phyloP scores from a whole-genome alignment of 768 basidiomycete genomes.

The Tubosaeta sp. region DNA sequence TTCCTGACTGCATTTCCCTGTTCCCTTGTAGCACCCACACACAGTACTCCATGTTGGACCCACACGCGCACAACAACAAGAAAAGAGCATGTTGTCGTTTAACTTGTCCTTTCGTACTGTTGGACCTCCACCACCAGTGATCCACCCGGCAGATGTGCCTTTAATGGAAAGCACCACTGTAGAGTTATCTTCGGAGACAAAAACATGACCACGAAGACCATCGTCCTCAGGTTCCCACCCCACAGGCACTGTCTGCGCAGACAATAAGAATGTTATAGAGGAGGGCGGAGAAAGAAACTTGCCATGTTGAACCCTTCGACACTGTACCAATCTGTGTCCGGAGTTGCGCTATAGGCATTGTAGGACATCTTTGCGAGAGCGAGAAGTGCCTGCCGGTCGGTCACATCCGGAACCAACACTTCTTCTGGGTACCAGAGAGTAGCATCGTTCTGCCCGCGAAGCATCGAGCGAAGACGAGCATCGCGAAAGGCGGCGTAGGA shows the following conservation, averaged over 20 bases:
- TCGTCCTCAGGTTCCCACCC: slow-evolving; percentile 92
- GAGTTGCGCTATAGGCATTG: slow-evolving; percentile 67
- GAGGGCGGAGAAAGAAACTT: slow-evolving; percentile 13
- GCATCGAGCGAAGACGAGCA: slow-evolving; percentile 36
- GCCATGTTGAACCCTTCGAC: slow-evolving; percentile 63
- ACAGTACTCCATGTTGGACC: slow-evolving; percentile 92
- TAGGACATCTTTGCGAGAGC: slow-evolving; percentile 85
- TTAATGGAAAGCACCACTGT: slow-evolving; percentile 89
- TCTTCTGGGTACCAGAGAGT: slow-evolving; percentile 64
- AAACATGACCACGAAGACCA: slow-evolving; percentile 89
- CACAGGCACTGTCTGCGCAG: slow-evolving; percentile 58
- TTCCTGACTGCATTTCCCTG: slow-evolving; percentile 70
- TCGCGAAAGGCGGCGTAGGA: slow-evolving; percentile 34
- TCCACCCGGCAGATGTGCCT: slow-evolving; percentile 77
- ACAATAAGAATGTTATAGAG: not conserved
- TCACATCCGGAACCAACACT: slow-evolving; percentile 66
- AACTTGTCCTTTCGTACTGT: slow-evolving; percentile 86
- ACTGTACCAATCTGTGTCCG: slow-evolving; percentile 66
- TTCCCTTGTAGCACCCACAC: slow-evolving; percentile 78
- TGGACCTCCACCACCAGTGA: slow-evolving; percentile 72
- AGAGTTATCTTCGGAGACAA: slow-evolving; percentile 76
- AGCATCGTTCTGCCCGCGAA: slow-evolving; percentile 35
- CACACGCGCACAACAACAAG: slow-evolving; percentile 95
- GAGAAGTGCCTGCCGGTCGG: slow-evolving; percentile 65
- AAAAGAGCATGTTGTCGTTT: slow-evolving; percentile 94